These are phyloP conservation scores for Calocera viscosa DNA, from an alignment of 768 basidiomycete species.

Conservation along the genomic window DNA sequence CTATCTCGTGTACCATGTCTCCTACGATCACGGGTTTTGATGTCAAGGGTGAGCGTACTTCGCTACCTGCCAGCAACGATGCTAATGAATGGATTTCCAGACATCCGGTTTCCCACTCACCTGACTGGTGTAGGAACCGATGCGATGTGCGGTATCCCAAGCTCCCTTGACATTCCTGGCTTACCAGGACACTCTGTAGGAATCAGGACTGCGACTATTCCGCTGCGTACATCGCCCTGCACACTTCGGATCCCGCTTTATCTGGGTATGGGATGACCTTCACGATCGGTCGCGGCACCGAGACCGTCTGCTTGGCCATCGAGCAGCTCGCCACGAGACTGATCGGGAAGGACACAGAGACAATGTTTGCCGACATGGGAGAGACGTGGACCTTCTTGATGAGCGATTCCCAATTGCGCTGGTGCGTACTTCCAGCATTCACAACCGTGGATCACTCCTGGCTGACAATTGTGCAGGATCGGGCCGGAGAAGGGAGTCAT, in stretches of 20 bases:
- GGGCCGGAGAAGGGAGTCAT: slow-evolving; percentile 95
- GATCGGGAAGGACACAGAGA: slow-evolving; percentile 66
- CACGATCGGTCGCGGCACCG: slow-evolving; percentile 88
- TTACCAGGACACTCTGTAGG: slow-evolving; percentile 33
- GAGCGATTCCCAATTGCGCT: slow-evolving; percentile 81
- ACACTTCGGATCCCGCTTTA: slow-evolving; percentile 50
- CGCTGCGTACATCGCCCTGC: slow-evolving; percentile 74
- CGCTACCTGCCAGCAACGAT: neutral
- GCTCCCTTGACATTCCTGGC: neutral
- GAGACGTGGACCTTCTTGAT: slow-evolving; percentile 77
- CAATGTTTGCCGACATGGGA: slow-evolving; percentile 82
- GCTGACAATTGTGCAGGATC: slow-evolving; percentile 39
- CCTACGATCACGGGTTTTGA: slow-evolving; percentile 24
- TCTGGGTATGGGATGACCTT: slow-evolving; percentile 91
- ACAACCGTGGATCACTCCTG: neutral
- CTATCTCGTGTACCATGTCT: neutral
- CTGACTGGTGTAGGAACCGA: slow-evolving; percentile 85
- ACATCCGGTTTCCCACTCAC: slow-evolving; percentile 86
- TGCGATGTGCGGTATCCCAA: slow-evolving; percentile 53
- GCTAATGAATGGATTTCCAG: slow-evolving; percentile 29
- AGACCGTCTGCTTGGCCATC: slow-evolving; percentile 82
- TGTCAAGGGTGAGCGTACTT: slow-evolving; percentile 24
- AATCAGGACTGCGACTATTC: slow-evolving; percentile 95
- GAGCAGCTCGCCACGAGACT: slow-evolving; percentile 67
- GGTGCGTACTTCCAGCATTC: slow-evolving; percentile 36